These are phyloP conservation scores for Raphanus raphanistrum DNA, from an alignment of 345 rosid genomes.

Conservation along the genomic window DNA sequence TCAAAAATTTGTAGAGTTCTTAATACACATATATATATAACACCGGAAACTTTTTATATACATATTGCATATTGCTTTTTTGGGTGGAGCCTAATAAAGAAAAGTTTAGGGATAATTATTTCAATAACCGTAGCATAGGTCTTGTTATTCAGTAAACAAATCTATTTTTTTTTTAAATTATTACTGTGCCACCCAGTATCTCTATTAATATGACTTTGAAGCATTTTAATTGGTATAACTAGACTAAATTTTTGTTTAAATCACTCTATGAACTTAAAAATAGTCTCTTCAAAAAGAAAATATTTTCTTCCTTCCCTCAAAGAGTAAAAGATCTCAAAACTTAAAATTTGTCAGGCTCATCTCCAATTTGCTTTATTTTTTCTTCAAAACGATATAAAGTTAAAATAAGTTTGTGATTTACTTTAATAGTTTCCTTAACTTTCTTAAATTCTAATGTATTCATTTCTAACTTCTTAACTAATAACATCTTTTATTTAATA, in stretches of 20 bases:
- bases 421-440: background rate
- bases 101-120: conserved; percentile 19
- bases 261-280: background rate
- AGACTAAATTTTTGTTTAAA: background rate
- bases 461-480: too few species aligned
- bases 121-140: conserved; percentile 19
- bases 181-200: conserved; percentile 18
- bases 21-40: background rate
- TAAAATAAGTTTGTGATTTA: background rate
- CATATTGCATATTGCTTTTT: conserved; percentile 9
- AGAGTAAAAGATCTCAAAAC: conserved; percentile 12
- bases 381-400: background rate
- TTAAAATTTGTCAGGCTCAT: background rate
- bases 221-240: conserved; percentile 4
- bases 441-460: too few species aligned
- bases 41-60: background rate
- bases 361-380: too few species aligned
- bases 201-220: background rate
- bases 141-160: conserved; percentile 10
- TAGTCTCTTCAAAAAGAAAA: conserved; percentile 4
- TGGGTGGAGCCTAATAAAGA: conserved; percentile 28
- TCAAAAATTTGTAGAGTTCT: background rate
- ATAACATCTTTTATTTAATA: too few species aligned
- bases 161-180: background rate
- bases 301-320: background rate